Evolutionary conservation across 495 filamentous ascomycete species (phyloP), one percentile per base, ranked within the genome.

Genomic region (Aspergillus campestris): DNA sequence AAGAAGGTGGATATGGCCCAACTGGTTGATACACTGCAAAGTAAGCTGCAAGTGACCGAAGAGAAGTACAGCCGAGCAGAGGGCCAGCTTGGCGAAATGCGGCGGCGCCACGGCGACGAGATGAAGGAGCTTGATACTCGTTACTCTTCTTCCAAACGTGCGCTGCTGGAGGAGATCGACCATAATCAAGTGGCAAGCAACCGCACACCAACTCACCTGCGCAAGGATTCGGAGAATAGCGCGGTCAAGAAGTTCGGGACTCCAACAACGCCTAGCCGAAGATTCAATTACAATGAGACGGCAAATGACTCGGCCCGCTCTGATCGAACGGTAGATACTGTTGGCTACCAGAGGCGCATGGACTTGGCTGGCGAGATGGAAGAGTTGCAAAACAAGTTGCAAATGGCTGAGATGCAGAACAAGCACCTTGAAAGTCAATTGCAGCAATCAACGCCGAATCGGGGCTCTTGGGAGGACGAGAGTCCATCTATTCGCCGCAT

Each of bases 401-500:
- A 98, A 55, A 79, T 97, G 68, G 83, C 85, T 7, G 84, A 97
- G 64, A 95, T 98, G 88, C 86, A 91, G 52, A 95, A 95, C 66
- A 82, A 86, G 31, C 91, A 98, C 59, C 78, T 98, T 11, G 87
- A 95, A 56, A 90, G 79, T 59, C 89, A 95, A 57, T 69, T 96
- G 45, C 83, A 87, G 36, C 79, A 83, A 24, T 66, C 69, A 2
- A 76, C 74, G 0, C 77, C 80, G 1, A 57, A 64, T 3, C 79
- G 79, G 34, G 72, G 80, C 28, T 74, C 71, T 32, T 81, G 74
- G 75, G 68, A 81, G 38, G 87, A 95, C 42, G 84, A 95, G n/a
- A 91, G 83, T 51, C 88, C 87, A 11, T 89, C 87, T 6, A 56
- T 84, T 31, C 77, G 84, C 44, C 84, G 92, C 0, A 81, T 95